Evolutionary conservation across 257 asterid genomes (phyloP), one percentile per base, ranked within the genome.

Genomic region (Plectranthus barbatus): DNA sequence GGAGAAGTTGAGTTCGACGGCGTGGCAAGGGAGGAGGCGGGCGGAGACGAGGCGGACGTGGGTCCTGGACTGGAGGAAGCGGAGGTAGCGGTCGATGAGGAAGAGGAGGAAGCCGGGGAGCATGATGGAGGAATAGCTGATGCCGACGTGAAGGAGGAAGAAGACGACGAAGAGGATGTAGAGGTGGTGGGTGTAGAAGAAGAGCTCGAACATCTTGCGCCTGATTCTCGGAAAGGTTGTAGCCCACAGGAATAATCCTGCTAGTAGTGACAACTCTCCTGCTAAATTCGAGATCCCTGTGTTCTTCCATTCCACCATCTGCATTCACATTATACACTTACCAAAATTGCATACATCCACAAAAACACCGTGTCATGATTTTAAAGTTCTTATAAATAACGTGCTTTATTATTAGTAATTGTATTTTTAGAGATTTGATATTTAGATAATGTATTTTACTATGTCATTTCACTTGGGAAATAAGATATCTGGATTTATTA

Each of bases 71-170:
- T 92, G 96, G 41, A 92, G 69, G 82, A 89, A 86, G 24, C 99
- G 66, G 50, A 92, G 65, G 71, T 64, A 83, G 1, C 99, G 80
- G 34, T 92, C 96, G 34, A 92, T 48, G 69, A 80, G 39, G 86
- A 92, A 92, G 84, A 92, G 95, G 76, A 56, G 83, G 87, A 89
- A 83, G 44, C 94, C 95, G 0, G 99, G 99, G 48, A 92, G 86
- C 85, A 80, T 79, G n/a, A 85, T 68, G 75, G 73, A 61, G 23
- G 84, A 4, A 21, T 59, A 83, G 36, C 78, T 37, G 4, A 85
- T 67, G 42, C 99, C 91, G 26, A 81, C 86, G 46, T 89, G 99
- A 31, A 89, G 78, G 15, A 86, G 77, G 39, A 81, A 92, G 88
- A 92, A 92, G 67, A 89, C 6, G 62, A 89, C 59, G 34, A 85